Evolutionary conservation across 306 rosid genomes (phyloP), one percentile per base, ranked within the genome.

Genomic region (Erythrophleum fordii): DNA sequence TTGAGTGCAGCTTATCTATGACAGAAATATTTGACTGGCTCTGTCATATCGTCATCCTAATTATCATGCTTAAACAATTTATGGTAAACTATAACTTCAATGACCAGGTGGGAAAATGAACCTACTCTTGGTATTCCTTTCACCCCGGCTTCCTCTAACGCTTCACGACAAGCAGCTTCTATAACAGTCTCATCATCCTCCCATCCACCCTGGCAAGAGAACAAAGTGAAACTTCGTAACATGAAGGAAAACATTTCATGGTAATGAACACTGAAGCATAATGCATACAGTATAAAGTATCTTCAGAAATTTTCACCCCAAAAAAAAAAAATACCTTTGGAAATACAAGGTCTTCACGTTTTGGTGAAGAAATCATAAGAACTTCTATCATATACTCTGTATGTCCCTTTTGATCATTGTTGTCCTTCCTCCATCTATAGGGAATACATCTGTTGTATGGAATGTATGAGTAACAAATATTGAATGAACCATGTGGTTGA

Each of bases 81-180:
- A 60, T 20, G 71, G 29, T 49, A 62, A 55, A 74, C 39, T 39
- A 52, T 13, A 76, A 20, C 10, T 44, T 86, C 49, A 52, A 56
- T 28, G 72, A 67, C 11, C 14, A n/a, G 77, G 61, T 14, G 72
- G 41, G 72, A 76, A 59, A 78, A 59, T 72, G 80, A 77, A 89
- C 98, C 69, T 85, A 91, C 98, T 39, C 88, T 86, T 31, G 86
- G 90, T 29, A 78, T 81, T 83, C 98, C 98, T 85, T 78, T 94
- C 44, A 94, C 97, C 81, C 98, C 97, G 23, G 97, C 95, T 89
- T 94, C 98, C 82, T 94, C 98, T 20, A 87, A 78, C 37, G 98
- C 95, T 89, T 91, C 98, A 1, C 98, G 95, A 58, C 91, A 84
- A 59, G 98, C 98, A 44, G 98, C 98, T 85, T 94, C 91, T 14